Conservation (phyloP, 2,329 filamentous ascomycete genomes). For the Penicillium fuscoglaucum region DNA sequence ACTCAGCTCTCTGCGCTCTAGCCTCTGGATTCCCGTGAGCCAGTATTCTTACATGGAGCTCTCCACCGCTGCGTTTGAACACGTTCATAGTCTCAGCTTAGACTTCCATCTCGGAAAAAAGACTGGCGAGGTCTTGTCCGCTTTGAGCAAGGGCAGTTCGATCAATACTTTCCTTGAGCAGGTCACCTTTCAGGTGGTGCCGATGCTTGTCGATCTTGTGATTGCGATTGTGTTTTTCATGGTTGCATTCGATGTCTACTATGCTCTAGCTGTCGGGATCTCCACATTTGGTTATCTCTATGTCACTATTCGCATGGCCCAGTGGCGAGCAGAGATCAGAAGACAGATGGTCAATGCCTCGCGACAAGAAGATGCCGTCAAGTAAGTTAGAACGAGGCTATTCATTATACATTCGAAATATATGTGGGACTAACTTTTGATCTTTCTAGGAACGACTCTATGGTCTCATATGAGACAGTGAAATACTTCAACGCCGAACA, state of each 20-base stretch:
- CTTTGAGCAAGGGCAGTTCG: conserved; percentile 90
- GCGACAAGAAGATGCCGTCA: conserved; percentile 92
- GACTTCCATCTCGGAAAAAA: conserved; percentile 97
- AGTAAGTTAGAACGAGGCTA: conserved; percentile 51
- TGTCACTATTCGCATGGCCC: conserved; percentile 92
- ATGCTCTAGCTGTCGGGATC: conserved; percentile 83
- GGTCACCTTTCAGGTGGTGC: conserved; percentile 91
- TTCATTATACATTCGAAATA: background rate
- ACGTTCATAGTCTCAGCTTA: conserved; percentile 90
- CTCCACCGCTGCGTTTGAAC: conserved; percentile 93
- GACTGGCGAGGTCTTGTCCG: conserved; percentile 92
- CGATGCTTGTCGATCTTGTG: conserved; percentile 87
- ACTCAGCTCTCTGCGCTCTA: conserved; percentile 75
- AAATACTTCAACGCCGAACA: conserved; percentile 86
- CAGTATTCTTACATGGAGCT: conserved; percentile 96
- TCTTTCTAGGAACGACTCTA: conserved; percentile 74
- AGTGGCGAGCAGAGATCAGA: conserved; percentile 86
- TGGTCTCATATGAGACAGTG: conserved; percentile 96
- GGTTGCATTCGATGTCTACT: conserved; percentile 78
- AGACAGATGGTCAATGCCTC: conserved; percentile 94
- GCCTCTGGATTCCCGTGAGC: conserved; percentile 93
- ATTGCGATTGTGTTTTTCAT: conserved; percentile 83
- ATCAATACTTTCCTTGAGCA: conserved; percentile 97
- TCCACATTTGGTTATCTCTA: conserved; percentile 97
- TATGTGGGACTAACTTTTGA: conserved; percentile 1